Conservation (phyloP, 2,329 filamentous ascomycete genomes). For the Colletotrichum coccodes region DNA sequence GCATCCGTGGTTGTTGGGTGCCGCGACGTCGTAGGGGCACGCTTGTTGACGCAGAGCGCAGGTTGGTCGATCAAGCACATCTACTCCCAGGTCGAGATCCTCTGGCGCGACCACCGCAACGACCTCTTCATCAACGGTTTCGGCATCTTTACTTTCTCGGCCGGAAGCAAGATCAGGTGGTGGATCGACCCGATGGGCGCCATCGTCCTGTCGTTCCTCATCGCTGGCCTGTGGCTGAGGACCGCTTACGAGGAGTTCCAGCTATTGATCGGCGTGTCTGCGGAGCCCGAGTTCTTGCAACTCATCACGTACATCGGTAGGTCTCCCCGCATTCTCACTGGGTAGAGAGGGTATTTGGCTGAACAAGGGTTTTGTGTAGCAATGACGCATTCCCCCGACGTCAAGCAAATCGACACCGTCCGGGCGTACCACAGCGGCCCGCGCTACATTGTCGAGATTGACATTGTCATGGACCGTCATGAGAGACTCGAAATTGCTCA, state of each 20-base stretch:
- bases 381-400: slow-evolving; percentile 86
- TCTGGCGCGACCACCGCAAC: slow-evolving; percentile 98
- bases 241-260: slow-evolving; percentile 92
- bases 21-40: accelerated
- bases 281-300: slow-evolving; percentile 86
- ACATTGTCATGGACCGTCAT: slow-evolving; percentile 89
- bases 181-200: slow-evolving; percentile 96
- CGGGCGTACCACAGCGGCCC: slow-evolving; percentile 92
- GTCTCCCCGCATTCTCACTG: not conserved
- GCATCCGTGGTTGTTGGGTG: not conserved
- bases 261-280: slow-evolving; percentile 88
- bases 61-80: slow-evolving; percentile 85
- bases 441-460: slow-evolving; percentile 92
- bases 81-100: slow-evolving; percentile 89
- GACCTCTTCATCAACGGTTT: slow-evolving; percentile 97
- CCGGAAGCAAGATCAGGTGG: slow-evolving; percentile 88
- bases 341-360: too few relatives aligned
- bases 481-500: slow-evolving; percentile 82
- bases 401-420: slow-evolving; percentile 92
- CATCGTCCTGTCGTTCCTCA: slow-evolving; percentile 81
- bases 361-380: not conserved
- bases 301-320: slow-evolving; percentile 91
- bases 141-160: slow-evolving; percentile 90
- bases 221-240: slow-evolving; percentile 82
- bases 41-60: not conserved